A percentile compares a stretch with the other conserved stretches of the same genome.
Conservation (phyloP, 2,329 filamentous ascomycete genomes). For the Capronia americana region DNA sequence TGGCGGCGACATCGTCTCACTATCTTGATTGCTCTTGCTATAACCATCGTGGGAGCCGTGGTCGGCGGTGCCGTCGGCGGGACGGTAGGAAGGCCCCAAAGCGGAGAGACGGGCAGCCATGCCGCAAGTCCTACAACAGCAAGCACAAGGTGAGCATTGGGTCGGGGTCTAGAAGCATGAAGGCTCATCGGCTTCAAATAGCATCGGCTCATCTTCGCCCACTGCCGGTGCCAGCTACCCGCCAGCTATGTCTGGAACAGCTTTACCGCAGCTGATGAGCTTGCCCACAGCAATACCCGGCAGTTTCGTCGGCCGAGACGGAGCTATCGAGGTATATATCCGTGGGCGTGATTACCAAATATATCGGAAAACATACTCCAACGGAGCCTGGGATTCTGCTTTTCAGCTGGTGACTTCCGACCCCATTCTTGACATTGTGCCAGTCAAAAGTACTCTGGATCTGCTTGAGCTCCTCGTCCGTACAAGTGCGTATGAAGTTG, state of each 20-base stretch:
- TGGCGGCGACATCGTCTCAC: neutral
- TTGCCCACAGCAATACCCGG: neutral
- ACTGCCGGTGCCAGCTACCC: neutral
- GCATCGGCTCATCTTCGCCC: neutral
- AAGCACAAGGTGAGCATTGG: neutral
- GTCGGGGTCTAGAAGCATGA: neutral
- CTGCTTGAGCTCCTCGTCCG: neutral
- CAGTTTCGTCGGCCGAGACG: neutral
- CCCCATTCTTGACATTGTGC: neutral
- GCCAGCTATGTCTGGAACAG: conserved; percentile 1
- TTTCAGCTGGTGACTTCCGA: neutral
- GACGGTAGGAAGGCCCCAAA: neutral
- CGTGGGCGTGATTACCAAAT: neutral
- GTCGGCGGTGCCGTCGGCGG: neutral
- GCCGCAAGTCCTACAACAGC: neutral
- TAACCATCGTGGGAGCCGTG: neutral
- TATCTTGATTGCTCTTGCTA: neutral
- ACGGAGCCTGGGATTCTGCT: neutral
- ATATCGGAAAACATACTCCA: neutral
- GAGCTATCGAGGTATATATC: neutral
- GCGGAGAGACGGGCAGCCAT: neutral
- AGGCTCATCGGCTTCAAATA: neutral
- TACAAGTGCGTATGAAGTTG: neutral
- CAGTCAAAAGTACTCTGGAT: neutral
- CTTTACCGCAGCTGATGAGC: neutral